These are phyloP conservation scores for Danielozyma ontarioensis DNA, from an alignment of 805 yeast genomes.

Conservation along the genomic window DNA sequence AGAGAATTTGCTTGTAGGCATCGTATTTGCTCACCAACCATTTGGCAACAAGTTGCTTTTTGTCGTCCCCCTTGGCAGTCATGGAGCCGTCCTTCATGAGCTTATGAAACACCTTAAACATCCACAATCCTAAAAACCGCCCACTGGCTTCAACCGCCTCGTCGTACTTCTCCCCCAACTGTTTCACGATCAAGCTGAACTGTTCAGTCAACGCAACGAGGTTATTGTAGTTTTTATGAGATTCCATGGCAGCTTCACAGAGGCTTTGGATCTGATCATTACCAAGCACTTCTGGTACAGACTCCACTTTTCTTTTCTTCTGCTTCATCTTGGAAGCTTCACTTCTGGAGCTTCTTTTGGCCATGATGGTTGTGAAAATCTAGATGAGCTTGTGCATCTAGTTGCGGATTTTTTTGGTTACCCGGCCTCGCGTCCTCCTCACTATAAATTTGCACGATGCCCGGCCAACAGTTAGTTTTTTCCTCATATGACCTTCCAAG, in stretches of 20 bases:
- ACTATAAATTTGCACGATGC: slow-evolving; percentile 12
- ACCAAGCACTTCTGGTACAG: slow-evolving; percentile 10
- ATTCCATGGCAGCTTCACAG: slow-evolving; percentile 28
- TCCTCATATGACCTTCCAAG: slow-evolving; percentile 59
- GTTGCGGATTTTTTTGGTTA: slow-evolving; percentile 11
- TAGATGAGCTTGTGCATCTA: background rate
- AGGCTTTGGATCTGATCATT: slow-evolving; percentile 17
- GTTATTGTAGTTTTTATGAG: slow-evolving; percentile 52
- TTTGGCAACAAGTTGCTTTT: slow-evolving; percentile 44
- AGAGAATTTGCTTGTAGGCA: slow-evolving; percentile 42
- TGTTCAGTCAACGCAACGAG: slow-evolving; percentile 43
- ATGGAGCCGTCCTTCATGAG: slow-evolving; percentile 41
- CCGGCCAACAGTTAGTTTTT: slow-evolving; percentile 9
- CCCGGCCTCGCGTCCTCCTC: slow-evolving; percentile 12
- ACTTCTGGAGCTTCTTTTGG: slow-evolving; percentile 24
- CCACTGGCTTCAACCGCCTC: slow-evolving; percentile 24
- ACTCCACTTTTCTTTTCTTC: slow-evolving; percentile 1
- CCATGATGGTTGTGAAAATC: slow-evolving; percentile 5
- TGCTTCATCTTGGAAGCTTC: too few relatives aligned
- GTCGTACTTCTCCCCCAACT: slow-evolving; percentile 12
- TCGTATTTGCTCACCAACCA: slow-evolving; percentile 64
- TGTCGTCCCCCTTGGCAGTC: slow-evolving; percentile 28
- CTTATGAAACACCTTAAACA: slow-evolving; percentile 45
- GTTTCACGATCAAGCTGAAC: slow-evolving; percentile 19
- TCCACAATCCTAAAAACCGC: slow-evolving; percentile 35